Conservation (phyloP, 2,329 filamentous ascomycete genomes). For the Botrytis paeoniae region DNA sequence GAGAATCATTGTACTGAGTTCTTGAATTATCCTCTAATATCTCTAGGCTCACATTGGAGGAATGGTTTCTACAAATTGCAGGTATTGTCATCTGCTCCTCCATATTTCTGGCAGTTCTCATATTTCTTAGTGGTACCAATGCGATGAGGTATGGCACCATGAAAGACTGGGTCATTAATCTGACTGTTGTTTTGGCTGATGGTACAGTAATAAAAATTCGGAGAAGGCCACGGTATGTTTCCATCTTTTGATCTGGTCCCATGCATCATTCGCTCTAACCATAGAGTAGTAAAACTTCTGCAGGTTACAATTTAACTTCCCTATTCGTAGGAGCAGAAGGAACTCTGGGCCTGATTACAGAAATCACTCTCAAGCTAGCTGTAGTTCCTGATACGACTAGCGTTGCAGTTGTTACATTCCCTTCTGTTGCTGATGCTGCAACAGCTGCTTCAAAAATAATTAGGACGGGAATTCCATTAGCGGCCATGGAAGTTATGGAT, state of each 20-base stretch:
- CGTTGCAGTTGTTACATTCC: slow-evolving; percentile 76
- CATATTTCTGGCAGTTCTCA: background rate
- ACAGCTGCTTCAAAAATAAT: slow-evolving; percentile 70
- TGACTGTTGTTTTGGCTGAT: slow-evolving; percentile 77
- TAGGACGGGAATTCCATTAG: slow-evolving; percentile 46
- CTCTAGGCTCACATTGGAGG: slow-evolving; percentile 67
- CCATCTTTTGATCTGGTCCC: no score
- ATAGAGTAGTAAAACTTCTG: slow-evolving; percentile 61
- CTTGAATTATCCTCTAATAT: background rate
- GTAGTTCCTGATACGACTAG: slow-evolving; percentile 71
- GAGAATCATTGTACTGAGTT: background rate
- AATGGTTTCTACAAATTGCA: slow-evolving; percentile 74
- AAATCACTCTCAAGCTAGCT: slow-evolving; percentile 77
- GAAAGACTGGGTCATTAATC: slow-evolving; percentile 82
- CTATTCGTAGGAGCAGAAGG: slow-evolving; percentile 80
- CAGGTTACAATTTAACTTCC: slow-evolving; percentile 77
- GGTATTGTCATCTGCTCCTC: background rate
- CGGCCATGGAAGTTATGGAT: slow-evolving; percentile 69
- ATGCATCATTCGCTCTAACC: background rate
- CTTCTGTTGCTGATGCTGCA: slow-evolving; percentile 69
- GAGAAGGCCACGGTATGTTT: slow-evolving; percentile 55
- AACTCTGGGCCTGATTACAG: slow-evolving; percentile 75
- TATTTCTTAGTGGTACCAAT: slow-evolving; percentile 62
- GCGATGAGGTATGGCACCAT: slow-evolving; percentile 79
- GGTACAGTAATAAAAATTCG: slow-evolving; percentile 76